A percentile compares a stretch with the other conserved stretches of the same genome.
Evolutionary conservation across 2,329 filamentous ascomycete species (phyloP).

Genomic region (Cladophialophora chaetospira): DNA sequence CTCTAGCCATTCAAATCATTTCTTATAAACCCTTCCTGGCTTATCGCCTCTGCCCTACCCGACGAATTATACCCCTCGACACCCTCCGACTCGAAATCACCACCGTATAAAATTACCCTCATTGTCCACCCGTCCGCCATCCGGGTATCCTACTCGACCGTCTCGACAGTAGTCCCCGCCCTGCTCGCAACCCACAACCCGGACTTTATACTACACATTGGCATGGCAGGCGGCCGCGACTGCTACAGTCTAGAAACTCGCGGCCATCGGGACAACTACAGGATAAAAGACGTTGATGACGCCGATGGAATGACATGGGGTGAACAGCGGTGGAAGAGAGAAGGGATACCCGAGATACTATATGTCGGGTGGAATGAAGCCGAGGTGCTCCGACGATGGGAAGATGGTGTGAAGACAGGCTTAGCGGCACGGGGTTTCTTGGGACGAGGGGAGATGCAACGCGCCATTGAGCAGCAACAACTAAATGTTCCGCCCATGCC

Average conservation of each 20-base stretch:
- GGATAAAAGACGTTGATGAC: constrained; percentile 69
- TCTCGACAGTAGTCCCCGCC: constrained; percentile 63
- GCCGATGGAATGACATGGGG: constrained; percentile 45
- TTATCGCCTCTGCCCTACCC: constrained; percentile 72
- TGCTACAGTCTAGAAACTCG: constrained; percentile 72
- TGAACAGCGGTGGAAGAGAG: constrained; percentile 56
- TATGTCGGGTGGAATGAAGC: constrained; percentile 58
- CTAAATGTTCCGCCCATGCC: neutral
- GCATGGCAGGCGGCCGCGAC: constrained; percentile 68
- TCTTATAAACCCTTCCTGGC: constrained; percentile 76
- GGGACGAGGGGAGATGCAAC: constrained; percentile 4
- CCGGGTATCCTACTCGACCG: constrained; percentile 69
- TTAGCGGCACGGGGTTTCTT: constrained; percentile 19
- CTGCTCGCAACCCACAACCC: constrained; percentile 59
- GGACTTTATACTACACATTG: constrained; percentile 75
- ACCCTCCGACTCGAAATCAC: constrained; percentile 32
- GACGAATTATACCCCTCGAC: constrained; percentile 54
- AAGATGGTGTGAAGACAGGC: constrained; percentile 37
- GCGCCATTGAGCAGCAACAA: neutral
- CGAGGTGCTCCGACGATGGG: constrained; percentile 61
- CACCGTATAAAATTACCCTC: constrained; percentile 55
- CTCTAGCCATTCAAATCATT: constrained; percentile 78
- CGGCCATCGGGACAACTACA: constrained; percentile 73
- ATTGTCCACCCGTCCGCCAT: constrained; percentile 67
- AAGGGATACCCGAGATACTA: constrained; percentile 55